A percentile compares a stretch with the other conserved stretches of the same genome.
phyloP scores from a whole-genome alignment of 164 flowering plant genomes.

The Platanus orientalis region DNA sequence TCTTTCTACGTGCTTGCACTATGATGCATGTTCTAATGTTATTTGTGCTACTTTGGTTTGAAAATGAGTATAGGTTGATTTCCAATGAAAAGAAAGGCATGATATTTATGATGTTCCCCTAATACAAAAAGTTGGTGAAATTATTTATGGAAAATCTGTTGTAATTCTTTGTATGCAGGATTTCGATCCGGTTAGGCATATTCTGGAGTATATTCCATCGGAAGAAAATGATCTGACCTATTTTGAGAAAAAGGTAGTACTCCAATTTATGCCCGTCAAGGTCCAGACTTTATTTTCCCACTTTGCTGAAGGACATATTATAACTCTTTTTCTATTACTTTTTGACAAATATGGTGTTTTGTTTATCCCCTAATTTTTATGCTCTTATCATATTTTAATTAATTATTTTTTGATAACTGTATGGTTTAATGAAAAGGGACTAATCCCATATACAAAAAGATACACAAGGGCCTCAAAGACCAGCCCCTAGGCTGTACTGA shows the following conservation, averaged over 20 bases:
- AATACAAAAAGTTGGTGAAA: not conserved
- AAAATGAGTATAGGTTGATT: not conserved
- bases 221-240: slow-evolving; percentile 64
- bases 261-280: slow-evolving; percentile 6
- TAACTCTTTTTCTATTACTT: too few species aligned
- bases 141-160: not conserved
- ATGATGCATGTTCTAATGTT: not conserved
- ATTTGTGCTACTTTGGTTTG: not conserved
- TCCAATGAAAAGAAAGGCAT: not conserved
- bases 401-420: too few species aligned
- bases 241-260: slow-evolving; percentile 80
- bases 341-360: not conserved
- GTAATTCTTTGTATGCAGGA: slow-evolving; percentile 45
- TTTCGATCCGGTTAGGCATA: slow-evolving; percentile 83
- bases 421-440: too few species aligned
- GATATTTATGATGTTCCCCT: not conserved
- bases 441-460: too few species aligned
- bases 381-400: too few species aligned
- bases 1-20: not conserved
- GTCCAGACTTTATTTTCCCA: not conserved
- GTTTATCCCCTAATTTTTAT: not conserved
- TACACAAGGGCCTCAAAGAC: too few species aligned
- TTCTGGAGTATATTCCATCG: slow-evolving; percentile 66
- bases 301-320: not conserved
- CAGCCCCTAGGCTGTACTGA: too few species aligned